A percentile compares a stretch with the other conserved stretches of the same genome.
Conservation (phyloP, 225 moss, liverwort and hornwort species). For the Climacium dendroides region DNA sequence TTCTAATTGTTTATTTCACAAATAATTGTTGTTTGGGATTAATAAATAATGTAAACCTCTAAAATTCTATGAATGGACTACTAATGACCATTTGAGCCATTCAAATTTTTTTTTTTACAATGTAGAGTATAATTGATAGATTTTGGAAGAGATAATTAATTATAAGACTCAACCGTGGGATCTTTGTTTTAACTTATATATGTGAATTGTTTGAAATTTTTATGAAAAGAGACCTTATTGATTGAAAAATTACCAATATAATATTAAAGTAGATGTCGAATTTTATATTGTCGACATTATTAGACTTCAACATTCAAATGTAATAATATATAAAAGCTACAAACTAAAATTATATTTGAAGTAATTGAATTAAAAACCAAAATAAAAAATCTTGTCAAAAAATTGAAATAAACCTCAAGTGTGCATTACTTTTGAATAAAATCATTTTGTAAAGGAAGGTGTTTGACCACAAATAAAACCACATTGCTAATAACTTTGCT, state of each 20-base stretch:
- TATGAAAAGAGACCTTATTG: background rate
- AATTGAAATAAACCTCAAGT: no score
- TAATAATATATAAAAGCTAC: background rate
- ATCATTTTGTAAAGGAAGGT: no score
- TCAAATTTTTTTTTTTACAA: no score
- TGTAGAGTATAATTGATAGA: no score
- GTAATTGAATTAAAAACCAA: background rate
- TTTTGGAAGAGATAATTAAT: no score
- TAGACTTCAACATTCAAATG: no score
- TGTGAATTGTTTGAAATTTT: background rate
- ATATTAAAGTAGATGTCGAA: background rate
- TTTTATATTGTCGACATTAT: background rate
- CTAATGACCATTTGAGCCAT: no score
- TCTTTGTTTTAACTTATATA: background rate
- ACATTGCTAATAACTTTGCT: no score
- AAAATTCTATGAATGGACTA: background rate
- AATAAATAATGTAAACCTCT: background rate
- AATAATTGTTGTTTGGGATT: background rate
- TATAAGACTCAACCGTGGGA: background rate
- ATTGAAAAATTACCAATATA: background rate
- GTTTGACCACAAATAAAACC: no score
- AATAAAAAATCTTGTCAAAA: no score
- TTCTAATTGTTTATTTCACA: background rate
- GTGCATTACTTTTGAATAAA: no score
- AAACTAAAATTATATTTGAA: background rate